Base-by-base conservation (phyloP, 805 yeast genomes). In the Pichia occidentalis region DNA sequence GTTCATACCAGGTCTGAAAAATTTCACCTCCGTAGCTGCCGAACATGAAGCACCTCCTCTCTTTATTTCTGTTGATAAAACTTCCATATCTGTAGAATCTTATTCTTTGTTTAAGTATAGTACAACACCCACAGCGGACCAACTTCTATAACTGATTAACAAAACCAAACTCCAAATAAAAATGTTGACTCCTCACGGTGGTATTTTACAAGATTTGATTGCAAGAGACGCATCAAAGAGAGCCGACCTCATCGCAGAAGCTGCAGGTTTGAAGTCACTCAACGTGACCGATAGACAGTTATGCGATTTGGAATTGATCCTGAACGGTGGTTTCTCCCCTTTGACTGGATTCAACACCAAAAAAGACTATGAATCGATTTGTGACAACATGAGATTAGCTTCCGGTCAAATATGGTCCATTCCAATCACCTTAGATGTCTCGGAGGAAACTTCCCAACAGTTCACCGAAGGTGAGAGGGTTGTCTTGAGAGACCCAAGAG, bases 291-390 rank as follows among this genome's bases (percentile, higher is more conserved):
- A 77, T 46, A 81, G 97, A 59, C 97, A 88, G 61, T 68, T 88
- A 40, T 88, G 97, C 63, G 97, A 88, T 61, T 66, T 90, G 55
- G 97, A 88, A 65, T 70, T 90, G 61, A 85, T 88, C 56, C 65
- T 90, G 44, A 83, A 83, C 53, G 97, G 97, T 61, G 97, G 97
- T 5, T 88, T 88, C 60, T 86, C 96, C 27, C 97, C 92, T 13
- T 64, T 78, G 58, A 66, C 69, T 28, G 87, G 84, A 16, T 81
- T 76, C 63, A 62, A 82, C 53, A 73, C 66, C 52, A 71, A 82
- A 63, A 68, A 67, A 37, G 90, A 83, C 61, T 82, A 82, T 60
- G 65, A 68, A 27, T 68, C 78, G 2, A 90, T 83, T 31, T 85
- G 81, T 14, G 63, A 74, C 43, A 69, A 77, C 23, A 49, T 86